These are phyloP conservation scores for Leccinum disarticulatum DNA, from an alignment of 768 basidiomycete species.

Conservation along the genomic window DNA sequence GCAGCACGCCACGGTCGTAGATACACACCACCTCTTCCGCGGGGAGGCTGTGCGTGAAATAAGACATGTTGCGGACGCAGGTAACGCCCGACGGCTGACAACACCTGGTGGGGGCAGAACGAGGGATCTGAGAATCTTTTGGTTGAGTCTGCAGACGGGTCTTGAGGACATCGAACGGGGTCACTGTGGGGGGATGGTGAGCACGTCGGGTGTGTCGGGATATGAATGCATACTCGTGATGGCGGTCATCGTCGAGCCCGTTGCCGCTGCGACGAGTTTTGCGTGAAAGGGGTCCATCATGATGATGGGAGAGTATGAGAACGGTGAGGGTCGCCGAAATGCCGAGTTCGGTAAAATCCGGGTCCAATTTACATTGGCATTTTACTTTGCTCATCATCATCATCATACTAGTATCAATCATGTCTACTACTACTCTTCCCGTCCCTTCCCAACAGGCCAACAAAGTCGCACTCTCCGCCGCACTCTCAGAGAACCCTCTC, in stretches of 20 bases:
- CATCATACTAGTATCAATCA: neutral
- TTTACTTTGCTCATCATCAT: conserved; percentile 6
- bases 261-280: conserved; percentile 76
- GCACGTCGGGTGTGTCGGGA: conserved; percentile 2
- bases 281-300: conserved; percentile 70
- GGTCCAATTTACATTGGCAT: neutral
- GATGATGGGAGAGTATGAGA: neutral
- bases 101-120: conserved; percentile 56
- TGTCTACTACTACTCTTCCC: conserved; percentile 54
- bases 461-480: conserved; percentile 74
- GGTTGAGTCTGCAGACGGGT: conserved; percentile 94
- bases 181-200: conserved; percentile 64
- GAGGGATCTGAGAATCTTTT: conserved; percentile 51
- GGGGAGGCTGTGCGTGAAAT: conserved; percentile 55
- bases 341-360: conserved; percentile 28
- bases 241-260: conserved; percentile 78
- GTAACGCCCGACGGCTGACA: conserved; percentile 58
- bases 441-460: conserved; percentile 72
- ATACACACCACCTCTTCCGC: conserved; percentile 72
- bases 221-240: conserved; percentile 63
- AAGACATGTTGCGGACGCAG: conserved; percentile 80
- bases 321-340: neutral
- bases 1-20: conserved; percentile 72
- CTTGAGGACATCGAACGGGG: conserved; percentile 97
- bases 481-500: conserved; percentile 57